Conservation (phyloP, 495 filamentous ascomycete species). For the Pyronema omphalodes region DNA sequence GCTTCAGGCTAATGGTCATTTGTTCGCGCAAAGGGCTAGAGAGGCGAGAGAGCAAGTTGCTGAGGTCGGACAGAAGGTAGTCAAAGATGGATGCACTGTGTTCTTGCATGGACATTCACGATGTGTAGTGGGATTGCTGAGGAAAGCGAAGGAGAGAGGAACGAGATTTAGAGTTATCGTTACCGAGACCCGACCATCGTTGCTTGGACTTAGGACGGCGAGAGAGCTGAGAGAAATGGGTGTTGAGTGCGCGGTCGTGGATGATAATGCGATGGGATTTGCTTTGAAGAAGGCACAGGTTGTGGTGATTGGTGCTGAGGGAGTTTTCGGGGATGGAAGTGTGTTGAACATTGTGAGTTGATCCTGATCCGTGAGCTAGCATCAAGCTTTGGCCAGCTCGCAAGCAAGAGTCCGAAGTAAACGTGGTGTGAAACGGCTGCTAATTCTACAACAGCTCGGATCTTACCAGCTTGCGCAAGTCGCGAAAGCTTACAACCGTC, state of each 20-base stretch:
- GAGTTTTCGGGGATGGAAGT: slow-evolving; percentile 83
- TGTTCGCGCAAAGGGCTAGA: slow-evolving; percentile 80
- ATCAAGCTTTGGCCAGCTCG: neutral
- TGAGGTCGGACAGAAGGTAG: slow-evolving; percentile 51
- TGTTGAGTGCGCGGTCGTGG: slow-evolving; percentile 69
- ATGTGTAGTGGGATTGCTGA: slow-evolving; percentile 59
- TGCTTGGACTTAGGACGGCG: slow-evolving; percentile 40
- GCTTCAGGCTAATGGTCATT: slow-evolving; percentile 58
- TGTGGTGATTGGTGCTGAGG: slow-evolving; percentile 84
- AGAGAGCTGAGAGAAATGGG: slow-evolving; percentile 49
- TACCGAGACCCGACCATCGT: slow-evolving; percentile 40
- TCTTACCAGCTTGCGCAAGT: slow-evolving; percentile 79
- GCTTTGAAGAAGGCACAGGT: slow-evolving; percentile 63
- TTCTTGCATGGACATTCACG: slow-evolving; percentile 75
- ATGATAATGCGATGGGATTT: slow-evolving; percentile 64
- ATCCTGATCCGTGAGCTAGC: neutral
- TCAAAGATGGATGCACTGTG: slow-evolving; percentile 57
- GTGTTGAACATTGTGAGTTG: slow-evolving; percentile 41
- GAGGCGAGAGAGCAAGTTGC: slow-evolving; percentile 68
- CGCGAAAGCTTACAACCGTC: slow-evolving; percentile 56
- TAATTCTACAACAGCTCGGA: slow-evolving; percentile 41
- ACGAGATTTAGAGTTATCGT: slow-evolving; percentile 74
- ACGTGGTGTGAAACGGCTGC: neutral
- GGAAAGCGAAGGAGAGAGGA: slow-evolving; percentile 48
- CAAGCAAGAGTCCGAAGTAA: too few species aligned